Evolutionary conservation across 2,329 filamentous ascomycete species (phyloP).

Genomic region (Colletotrichum ledebouriae): DNA sequence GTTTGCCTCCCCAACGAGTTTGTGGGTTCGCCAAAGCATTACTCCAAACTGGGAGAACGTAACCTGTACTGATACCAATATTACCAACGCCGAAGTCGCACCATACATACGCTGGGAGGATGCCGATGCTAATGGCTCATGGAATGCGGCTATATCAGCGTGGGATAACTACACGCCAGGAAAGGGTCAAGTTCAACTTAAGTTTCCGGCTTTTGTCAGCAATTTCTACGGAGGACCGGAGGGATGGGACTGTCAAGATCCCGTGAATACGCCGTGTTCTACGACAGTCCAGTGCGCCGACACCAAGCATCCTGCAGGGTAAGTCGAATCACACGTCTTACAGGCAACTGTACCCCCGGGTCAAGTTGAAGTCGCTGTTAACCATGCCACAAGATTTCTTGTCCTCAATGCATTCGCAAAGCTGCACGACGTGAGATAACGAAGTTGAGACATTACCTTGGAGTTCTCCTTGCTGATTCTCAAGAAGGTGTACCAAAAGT

Average conservation of each 20-base stretch:
- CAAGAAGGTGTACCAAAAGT: conserved; percentile 9
- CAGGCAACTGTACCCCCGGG: too few species aligned
- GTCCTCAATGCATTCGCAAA: conserved; percentile 26
- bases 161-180: conserved; percentile 16
- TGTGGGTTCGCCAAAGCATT: not conserved
- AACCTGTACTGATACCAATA: conserved; percentile 14
- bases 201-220: conserved; percentile 22
- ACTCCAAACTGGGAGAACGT: conserved; percentile 1
- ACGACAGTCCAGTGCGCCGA: conserved; percentile 19
- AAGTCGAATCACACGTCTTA: not conserved
- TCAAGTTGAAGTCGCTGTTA: not conserved
- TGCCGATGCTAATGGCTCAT: conserved; percentile 19
- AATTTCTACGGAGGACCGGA: conserved; percentile 32
- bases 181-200: not conserved
- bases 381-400: not conserved
- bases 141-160: conserved; percentile 9
- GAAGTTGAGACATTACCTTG: not conserved
- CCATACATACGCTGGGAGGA: conserved; percentile 8
- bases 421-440: conserved; percentile 17
- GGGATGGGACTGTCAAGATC: conserved; percentile 31
- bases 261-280: conserved; percentile 21
- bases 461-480: not conserved
- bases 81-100: conserved; percentile 31
- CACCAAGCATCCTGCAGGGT: conserved; percentile 26
- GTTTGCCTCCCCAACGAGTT: not conserved